Evolutionary conservation across 1,139 yeast species (phyloP), one percentile per base, ranked within the genome.

Genomic region (Sugiyamaella paludigena): DNA sequence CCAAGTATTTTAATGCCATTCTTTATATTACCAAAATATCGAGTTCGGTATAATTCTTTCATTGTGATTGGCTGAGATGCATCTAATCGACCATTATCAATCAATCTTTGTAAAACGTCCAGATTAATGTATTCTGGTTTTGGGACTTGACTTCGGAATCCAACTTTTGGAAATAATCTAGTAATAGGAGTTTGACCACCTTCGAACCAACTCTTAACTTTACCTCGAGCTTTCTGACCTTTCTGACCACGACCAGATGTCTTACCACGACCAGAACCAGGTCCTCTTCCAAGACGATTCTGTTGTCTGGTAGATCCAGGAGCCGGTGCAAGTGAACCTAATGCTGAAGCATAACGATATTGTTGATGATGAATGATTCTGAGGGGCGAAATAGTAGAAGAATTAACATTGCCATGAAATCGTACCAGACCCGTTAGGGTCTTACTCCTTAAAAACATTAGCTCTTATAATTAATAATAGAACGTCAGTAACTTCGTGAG

Each of bases 171-270:
- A 68, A 89, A 88, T 53, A 89, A 73, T 67, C 86, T 86, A 64
- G 82, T 86, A 61, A 84, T 84, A 24, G 98, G 98, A 1, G 98
- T 92, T 68, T 92, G 99, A 64, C 98, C 98, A 79, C 99, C 99
- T 74, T 92, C 98, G 67, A 91, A 87, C 92, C 95, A 88, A 55
- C 85, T 80, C 51, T 91, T 92, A 19, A 91, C 94, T 47, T 83
- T 80, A 33, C 92, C 87, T 71, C 98, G 81, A 11, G 98, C 97
- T 72, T 91, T 91, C 68, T 92, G 98, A 80, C 99, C 99, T 72
- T 91, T 94, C 65, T 88, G 96, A 75, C 99, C 99, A 67, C 98
- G 80, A 44, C 96, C 96, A 2, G 98, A 82, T 1, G 98, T 92
- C 70, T 91, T 89, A 73, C 99, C 77, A 45, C 69, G 60, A 16